Base-by-base conservation (phyloP, 345 rosid genomes). In the Aegle marmelos region DNA sequence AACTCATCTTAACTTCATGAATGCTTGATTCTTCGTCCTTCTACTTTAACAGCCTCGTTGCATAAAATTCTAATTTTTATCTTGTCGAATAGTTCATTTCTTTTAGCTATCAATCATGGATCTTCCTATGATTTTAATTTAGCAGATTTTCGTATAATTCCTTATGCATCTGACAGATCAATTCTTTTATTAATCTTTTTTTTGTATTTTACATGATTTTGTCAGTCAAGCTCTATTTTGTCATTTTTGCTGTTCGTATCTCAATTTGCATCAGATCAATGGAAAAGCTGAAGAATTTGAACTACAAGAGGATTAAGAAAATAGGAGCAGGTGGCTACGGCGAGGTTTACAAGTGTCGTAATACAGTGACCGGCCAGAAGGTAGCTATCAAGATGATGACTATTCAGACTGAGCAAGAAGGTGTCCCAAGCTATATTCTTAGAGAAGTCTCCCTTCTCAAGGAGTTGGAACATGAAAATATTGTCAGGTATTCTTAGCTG, bases 381-480 rank as follows among this genome's bases (percentile, higher is more conserved):
- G 77, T 74, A 63, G 68, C 68, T 62, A 62, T 74, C 27, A 74
- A 74, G 68, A 45, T 63, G 30, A 62, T 74, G 22, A 48, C 28
- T 19, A 4, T 74, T 45, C 14, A 4, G n/a, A 45, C 3, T 41
- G 45, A 2, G 56, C 2, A 3, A 28, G 58, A 62, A 9, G 78
- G 70, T 62, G 57, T 61, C 28, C 70, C 70, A 62, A 27, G 28
- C 70, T 45, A 61, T 39, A 22, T 45, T 2, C 2, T 45, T 21
- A 74, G 60, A 50, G 60, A 74, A 74, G 70, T 74, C 14, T 27
- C 30, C 25, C 57, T 74, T 30, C 70, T 62, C 4, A 45, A 31
- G 30, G 70, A 74, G 60, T 27, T 74, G 70, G 11, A 63, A 27
- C 78, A 74, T 61, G 69, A 27, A 1, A 74, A 74, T 41, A 4